These are phyloP conservation scores for Lactarius evosmus DNA, from an alignment of 768 basidiomycete genomes.

Conservation along the genomic window DNA sequence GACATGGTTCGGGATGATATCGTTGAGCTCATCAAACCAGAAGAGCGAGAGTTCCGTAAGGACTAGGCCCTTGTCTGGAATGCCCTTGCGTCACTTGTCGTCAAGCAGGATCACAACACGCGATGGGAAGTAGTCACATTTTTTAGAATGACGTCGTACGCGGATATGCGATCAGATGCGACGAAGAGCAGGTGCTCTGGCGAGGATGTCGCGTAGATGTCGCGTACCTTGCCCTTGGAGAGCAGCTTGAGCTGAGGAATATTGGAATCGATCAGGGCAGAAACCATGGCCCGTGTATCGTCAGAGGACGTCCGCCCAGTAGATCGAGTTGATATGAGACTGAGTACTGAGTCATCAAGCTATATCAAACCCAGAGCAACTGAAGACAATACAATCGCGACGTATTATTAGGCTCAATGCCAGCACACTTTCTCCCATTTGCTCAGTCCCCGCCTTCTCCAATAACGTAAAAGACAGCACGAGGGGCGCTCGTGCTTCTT, in stretches of 20 bases:
- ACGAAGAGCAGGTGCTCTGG: constrained; percentile 82
- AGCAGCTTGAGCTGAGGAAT: constrained; percentile 64
- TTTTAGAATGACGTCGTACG: constrained; percentile 92
- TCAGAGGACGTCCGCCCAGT: background rate
- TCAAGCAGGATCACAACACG: background rate
- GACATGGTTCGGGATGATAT: constrained; percentile 88
- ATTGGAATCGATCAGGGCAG: constrained; percentile 51
- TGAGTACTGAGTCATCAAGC: background rate
- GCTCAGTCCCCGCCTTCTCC: background rate
- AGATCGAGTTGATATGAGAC: background rate
- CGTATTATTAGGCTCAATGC: no score
- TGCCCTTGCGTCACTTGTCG: constrained; percentile 56
- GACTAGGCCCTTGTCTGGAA: constrained; percentile 89
- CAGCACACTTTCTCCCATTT: no score
- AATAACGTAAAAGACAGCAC: background rate
- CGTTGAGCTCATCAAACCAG: constrained; percentile 84
- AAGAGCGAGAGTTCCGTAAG: constrained; percentile 89
- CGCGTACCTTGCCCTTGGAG: constrained; percentile 93
- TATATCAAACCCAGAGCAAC: background rate
- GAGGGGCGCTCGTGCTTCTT: no score
- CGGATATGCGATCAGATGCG: constrained; percentile 93
- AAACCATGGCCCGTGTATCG: constrained; percentile 4
- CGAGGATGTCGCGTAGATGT: constrained; percentile 80
- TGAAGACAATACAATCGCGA: no score
- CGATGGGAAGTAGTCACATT: constrained; percentile 53